These are phyloP conservation scores for Cytospora piceae DNA, from an alignment of 2,329 filamentous ascomycete species.

Conservation along the genomic window DNA sequence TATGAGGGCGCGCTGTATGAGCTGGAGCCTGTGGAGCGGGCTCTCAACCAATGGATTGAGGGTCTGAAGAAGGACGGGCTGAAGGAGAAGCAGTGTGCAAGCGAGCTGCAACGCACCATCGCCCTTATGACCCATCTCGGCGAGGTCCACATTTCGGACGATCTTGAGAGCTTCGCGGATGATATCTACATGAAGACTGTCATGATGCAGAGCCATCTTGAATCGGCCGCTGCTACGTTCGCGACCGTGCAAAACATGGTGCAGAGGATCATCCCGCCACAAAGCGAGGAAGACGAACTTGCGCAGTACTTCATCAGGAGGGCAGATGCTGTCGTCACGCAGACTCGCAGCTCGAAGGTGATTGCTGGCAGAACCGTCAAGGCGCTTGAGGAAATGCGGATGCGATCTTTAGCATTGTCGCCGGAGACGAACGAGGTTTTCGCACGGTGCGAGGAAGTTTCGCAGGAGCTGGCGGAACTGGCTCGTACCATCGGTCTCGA, in stretches of 20 bases:
- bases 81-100: conserved; percentile 80
- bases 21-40: conserved; percentile 87
- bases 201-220: conserved; percentile 79
- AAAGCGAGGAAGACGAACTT: conserved; percentile 64
- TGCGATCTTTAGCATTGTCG: conserved; percentile 73
- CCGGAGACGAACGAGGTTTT: conserved; percentile 71
- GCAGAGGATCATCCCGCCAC: conserved; percentile 62
- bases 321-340: conserved; percentile 71
- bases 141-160: conserved; percentile 74
- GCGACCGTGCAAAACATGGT: conserved; percentile 67
- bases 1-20: conserved; percentile 84
- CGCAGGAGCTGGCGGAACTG: conserved; percentile 67
- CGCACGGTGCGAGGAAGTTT: conserved; percentile 67
- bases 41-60: conserved; percentile 87
- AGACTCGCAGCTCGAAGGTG: conserved; percentile 83
- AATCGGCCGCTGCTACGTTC: conserved; percentile 73
- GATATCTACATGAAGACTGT: conserved; percentile 77
- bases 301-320: conserved; percentile 70
- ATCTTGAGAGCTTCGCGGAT: conserved; percentile 74
- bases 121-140: conserved; percentile 85
- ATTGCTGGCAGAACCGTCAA: conserved; percentile 77
- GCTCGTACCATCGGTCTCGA: conserved; percentile 69
- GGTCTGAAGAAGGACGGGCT: conserved; percentile 81
- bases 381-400: conserved; percentile 76
- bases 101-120: conserved; percentile 81